These are phyloP conservation scores for Rhizopogon rudus DNA, from an alignment of 768 basidiomycete genomes.

Conservation along the genomic window DNA sequence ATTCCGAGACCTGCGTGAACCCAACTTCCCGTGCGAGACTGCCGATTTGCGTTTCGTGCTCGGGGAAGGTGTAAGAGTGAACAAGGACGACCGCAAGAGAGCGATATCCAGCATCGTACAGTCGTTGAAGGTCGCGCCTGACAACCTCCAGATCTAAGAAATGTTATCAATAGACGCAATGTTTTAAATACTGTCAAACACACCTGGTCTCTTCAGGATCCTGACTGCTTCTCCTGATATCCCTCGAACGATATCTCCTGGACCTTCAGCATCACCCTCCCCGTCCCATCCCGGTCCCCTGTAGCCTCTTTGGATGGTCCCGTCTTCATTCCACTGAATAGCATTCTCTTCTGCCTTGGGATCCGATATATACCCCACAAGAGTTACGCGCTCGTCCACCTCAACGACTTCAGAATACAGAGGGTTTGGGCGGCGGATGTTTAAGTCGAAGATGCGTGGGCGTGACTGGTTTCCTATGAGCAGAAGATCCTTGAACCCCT, in stretches of 20 bases:
- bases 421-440: conserved; percentile 73
- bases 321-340: conserved; percentile 70
- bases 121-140: conserved; percentile 54
- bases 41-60: conserved; percentile 76
- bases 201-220: conserved; percentile 71
- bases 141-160: conserved; percentile 47
- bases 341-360: conserved; percentile 74
- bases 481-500: conserved; percentile 87
- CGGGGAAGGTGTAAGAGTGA: conserved; percentile 89
- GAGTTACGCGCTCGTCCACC: conserved; percentile 88
- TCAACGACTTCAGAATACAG: conserved; percentile 66
- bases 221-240: conserved; percentile 88
- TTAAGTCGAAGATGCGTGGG: conserved; percentile 91
- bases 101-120: conserved; percentile 81
- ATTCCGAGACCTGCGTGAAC: conserved; percentile 88
- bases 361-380: conserved; percentile 91
- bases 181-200: conserved; percentile 4
- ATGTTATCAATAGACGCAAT: conserved; percentile 2
- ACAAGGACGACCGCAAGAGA: conserved; percentile 86
- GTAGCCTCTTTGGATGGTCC: conserved; percentile 62
- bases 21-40: conserved; percentile 71
- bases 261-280: conserved; percentile 64
- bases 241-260: conserved; percentile 76
- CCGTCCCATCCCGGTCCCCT: conserved; percentile 77
- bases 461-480: conserved; percentile 94